Percentiles rank a stretch among this genome's conserved stretches.
Conservation (phyloP, 768 basidiomycete species). For the Pleurotus tuber-regium region DNA sequence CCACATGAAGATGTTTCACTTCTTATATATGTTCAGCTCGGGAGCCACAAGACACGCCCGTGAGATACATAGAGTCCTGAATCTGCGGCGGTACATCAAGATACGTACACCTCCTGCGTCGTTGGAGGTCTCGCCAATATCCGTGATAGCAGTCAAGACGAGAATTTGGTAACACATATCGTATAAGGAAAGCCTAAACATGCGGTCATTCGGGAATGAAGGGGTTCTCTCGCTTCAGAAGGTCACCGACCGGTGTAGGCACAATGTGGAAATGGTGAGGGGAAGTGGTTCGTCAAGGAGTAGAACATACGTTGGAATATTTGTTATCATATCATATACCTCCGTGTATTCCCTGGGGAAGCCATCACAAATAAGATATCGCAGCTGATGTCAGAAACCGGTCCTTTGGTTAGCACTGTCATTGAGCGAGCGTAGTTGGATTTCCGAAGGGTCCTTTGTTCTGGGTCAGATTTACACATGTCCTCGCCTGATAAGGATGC, state of each 20-base stretch:
- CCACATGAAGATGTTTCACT: too few species aligned
- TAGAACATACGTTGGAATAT: background rate
- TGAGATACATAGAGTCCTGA: conserved; percentile 20
- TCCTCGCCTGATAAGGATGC: too few species aligned
- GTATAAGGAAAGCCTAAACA: conserved; percentile 5
- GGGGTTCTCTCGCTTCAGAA: conserved; percentile 7
- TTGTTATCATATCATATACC: conserved; percentile 1
- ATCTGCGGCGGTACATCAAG: background rate
- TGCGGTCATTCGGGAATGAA: conserved; percentile 3
- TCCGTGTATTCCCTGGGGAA: conserved; percentile 1
- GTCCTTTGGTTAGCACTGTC: conserved; percentile 8
- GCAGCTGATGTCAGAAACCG: background rate
- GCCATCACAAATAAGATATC: conserved; percentile 4
- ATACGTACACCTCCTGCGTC: conserved; percentile 3
- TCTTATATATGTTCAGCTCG: conserved; percentile 21
- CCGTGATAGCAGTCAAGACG: conserved; percentile 2
- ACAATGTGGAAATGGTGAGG: conserved; percentile 6
- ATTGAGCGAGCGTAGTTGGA: background rate
- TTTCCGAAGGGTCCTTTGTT: background rate
- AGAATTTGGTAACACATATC: conserved; percentile 6
- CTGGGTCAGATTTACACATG: background rate
- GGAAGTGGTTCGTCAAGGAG: background rate
- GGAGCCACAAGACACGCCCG: conserved; percentile 19
- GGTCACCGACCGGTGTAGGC: conserved; percentile 7
- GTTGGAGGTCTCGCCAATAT: conserved; percentile 6